phyloP scores from a whole-genome alignment of 345 rosid species.

The Iberis pinnata region DNA sequence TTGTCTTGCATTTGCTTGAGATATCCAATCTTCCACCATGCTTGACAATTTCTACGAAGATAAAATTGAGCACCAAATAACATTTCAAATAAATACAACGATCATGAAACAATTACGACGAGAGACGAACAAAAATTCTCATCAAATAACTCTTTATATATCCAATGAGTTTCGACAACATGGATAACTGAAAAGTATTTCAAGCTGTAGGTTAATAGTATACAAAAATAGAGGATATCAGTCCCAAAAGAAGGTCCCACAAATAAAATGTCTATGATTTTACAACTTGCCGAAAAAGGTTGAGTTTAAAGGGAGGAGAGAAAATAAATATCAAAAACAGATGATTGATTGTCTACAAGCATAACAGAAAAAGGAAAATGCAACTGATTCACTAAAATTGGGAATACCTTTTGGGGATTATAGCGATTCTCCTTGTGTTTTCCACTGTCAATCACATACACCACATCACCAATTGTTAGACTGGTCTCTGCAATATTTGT shows the following conservation, averaged over 20 bases:
- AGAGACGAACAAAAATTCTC: background rate
- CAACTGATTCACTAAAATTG: conserved; percentile 10
- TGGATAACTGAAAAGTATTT: conserved; percentile 7
- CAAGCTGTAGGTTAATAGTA: background rate
- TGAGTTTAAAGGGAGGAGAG: background rate
- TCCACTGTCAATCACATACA: conserved; percentile 87
- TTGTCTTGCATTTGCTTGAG: conserved; percentile 85
- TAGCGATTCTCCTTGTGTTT: conserved; percentile 91
- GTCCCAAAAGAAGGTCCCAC: background rate
- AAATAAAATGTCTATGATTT: background rate
- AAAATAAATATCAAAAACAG: conserved; percentile 1
- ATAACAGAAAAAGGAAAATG: conserved; percentile 7
- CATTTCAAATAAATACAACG: conserved; percentile 3
- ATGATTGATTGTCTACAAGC: too few relatives aligned
- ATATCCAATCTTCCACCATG: conserved; percentile 98
- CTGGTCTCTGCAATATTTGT: conserved; percentile 73
- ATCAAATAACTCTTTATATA: background rate
- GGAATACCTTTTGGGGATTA: conserved; percentile 78
- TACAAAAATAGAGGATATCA: background rate
- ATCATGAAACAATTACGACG: conserved; percentile 8
- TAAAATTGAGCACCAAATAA: conserved; percentile 13
- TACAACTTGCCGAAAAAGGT: background rate
- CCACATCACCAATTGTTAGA: conserved; percentile 89
- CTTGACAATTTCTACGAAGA: conserved; percentile 68
- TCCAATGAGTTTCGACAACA: background rate